Percentiles rank a stretch among this genome's conserved stretches.
phyloP scores from a whole-genome alignment of 176 grass and related monocot species.

The Carex kokanica region DNA sequence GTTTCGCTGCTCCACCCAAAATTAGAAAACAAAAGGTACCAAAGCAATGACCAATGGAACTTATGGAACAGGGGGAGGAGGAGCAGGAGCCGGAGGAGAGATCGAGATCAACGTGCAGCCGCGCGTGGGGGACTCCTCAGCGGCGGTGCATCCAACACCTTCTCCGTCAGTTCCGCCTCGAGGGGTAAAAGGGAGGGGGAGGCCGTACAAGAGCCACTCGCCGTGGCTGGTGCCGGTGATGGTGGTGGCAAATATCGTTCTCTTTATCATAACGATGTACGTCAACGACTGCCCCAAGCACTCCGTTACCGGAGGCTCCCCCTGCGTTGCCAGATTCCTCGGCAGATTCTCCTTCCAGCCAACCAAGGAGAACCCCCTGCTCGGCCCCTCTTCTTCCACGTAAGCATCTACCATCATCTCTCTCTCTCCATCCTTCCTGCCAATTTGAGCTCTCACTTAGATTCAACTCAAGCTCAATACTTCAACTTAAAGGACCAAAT shows the following conservation, averaged over 20 bases:
- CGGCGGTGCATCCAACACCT: background rate
- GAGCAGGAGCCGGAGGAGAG: background rate
- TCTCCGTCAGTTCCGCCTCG: background rate
- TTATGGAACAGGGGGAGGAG: background rate
- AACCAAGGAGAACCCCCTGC: constrained; percentile 74
- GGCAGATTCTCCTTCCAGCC: constrained; percentile 82
- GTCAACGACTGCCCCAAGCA: constrained; percentile 72
- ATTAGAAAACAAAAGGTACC: background rate
- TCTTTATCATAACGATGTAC: constrained; percentile 73
- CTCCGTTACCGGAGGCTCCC: background rate
- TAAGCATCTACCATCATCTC: constrained; percentile 9
- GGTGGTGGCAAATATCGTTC: constrained; percentile 37
- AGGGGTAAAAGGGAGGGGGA: background rate
- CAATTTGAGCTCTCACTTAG: background rate
- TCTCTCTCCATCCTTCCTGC: background rate
- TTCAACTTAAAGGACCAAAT: background rate
- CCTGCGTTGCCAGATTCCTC: constrained; percentile 51
- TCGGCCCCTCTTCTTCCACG: constrained; percentile 78
- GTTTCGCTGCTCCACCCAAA: background rate
- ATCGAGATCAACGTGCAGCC: background rate
- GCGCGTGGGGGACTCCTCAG: background rate
- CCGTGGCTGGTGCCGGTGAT: constrained; percentile 62
- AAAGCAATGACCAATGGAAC: background rate
- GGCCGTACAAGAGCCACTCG: constrained; percentile 50
- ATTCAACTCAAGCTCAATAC: no score